These are phyloP conservation scores for Cercospora zeina DNA, from an alignment of 2,329 filamentous ascomycete species.

Conservation along the genomic window DNA sequence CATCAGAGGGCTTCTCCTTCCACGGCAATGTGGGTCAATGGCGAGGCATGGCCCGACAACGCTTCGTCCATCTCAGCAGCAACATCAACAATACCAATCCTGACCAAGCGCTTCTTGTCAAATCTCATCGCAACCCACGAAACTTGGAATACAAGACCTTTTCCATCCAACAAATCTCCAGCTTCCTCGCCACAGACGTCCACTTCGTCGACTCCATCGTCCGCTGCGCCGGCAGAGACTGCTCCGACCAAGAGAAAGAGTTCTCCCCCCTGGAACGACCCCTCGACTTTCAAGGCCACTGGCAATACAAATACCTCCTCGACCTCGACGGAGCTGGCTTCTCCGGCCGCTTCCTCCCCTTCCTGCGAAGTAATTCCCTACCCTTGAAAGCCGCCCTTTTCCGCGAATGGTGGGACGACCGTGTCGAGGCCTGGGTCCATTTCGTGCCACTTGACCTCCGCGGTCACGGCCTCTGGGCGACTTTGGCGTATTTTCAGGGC, in stretches of 20 bases:
- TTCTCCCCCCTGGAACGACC: slow-evolving; percentile 50
- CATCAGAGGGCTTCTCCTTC: slow-evolving; percentile 56
- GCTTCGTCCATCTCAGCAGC: slow-evolving; percentile 70
- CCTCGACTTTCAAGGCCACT: slow-evolving; percentile 58
- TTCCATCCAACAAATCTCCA: slow-evolving; percentile 55
- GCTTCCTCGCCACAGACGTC: slow-evolving; percentile 56
- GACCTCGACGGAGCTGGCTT: slow-evolving; percentile 69
- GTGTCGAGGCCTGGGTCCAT: slow-evolving; percentile 74
- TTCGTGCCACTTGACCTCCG: slow-evolving; percentile 76
- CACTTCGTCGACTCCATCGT: slow-evolving; percentile 60
- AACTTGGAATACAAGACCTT: slow-evolving; percentile 60
- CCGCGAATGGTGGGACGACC: slow-evolving; percentile 75
- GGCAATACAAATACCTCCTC: slow-evolving; percentile 69
- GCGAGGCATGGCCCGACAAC: slow-evolving; percentile 69
- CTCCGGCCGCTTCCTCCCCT: slow-evolving; percentile 64
- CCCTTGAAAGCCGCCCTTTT: slow-evolving; percentile 73
- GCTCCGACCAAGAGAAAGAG: slow-evolving; percentile 54
- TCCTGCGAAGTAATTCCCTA: slow-evolving; percentile 65
- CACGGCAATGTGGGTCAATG: slow-evolving; percentile 52
- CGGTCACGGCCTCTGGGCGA: slow-evolving; percentile 71
- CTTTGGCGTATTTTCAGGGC: slow-evolving; percentile 71
- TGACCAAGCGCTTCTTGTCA: slow-evolving; percentile 59
- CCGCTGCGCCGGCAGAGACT: slow-evolving; percentile 58
- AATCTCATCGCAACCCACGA: slow-evolving; percentile 31
- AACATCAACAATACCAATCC: slow-evolving; percentile 55